A percentile compares a stretch with the other conserved stretches of the same genome.
Evolutionary conservation across 495 filamentous ascomycete species (phyloP).

Genomic region (Parathielavia appendiculata): DNA sequence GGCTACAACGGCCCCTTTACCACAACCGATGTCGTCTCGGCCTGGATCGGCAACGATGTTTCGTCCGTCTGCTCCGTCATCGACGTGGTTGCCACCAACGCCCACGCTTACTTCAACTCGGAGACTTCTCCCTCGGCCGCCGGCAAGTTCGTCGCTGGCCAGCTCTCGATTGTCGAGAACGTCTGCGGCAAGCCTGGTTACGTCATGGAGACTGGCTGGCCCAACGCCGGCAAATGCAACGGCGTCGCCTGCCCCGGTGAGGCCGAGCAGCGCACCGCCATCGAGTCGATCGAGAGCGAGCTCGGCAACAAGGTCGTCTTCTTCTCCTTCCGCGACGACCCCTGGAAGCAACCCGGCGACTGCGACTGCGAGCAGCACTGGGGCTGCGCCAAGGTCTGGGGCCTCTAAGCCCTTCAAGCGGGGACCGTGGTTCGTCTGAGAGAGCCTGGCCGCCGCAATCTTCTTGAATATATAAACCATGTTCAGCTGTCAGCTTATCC

Average conservation of each 20-base stretch:
- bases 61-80: slow-evolving; percentile 62
- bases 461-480: slow-evolving; percentile 9
- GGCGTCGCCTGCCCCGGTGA: slow-evolving; percentile 65
- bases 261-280: slow-evolving; percentile 63
- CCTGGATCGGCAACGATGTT: slow-evolving; percentile 54
- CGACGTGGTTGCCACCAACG: slow-evolving; percentile 76
- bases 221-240: slow-evolving; percentile 61
- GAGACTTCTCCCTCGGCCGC: slow-evolving; percentile 55
- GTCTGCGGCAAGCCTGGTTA: slow-evolving; percentile 66
- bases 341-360: slow-evolving; percentile 69
- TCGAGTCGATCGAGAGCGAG: slow-evolving; percentile 55
- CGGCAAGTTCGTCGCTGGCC: slow-evolving; percentile 63
- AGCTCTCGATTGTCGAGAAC: slow-evolving; percentile 60
- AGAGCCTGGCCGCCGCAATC: background rate
- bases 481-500: slow-evolving; percentile 7
- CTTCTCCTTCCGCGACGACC: slow-evolving; percentile 75
- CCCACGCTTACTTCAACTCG: slow-evolving; percentile 92
- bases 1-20: slow-evolving; percentile 76
- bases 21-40: slow-evolving; percentile 78
- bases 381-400: slow-evolving; percentile 57
- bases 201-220: slow-evolving; percentile 92
- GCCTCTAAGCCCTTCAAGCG: slow-evolving; percentile 28
- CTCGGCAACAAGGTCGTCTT: slow-evolving; percentile 58
- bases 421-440: background rate
- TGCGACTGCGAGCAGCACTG: slow-evolving; percentile 77